Evolutionary conservation across 345 rosid genomes (phyloP), one percentile per base, ranked within the genome.

Genomic region (Hypericum androsaemum): DNA sequence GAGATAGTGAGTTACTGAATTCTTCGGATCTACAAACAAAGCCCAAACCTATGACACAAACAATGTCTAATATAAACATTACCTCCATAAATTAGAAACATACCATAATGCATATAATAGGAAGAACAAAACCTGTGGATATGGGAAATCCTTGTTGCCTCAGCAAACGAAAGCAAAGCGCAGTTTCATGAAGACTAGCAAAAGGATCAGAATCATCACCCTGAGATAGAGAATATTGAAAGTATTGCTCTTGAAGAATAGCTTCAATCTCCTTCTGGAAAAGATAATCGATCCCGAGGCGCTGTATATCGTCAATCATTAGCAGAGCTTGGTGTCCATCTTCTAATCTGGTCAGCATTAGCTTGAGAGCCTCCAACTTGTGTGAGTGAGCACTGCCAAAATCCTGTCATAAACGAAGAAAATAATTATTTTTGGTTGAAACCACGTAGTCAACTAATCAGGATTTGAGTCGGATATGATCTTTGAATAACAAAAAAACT

Each of bases 101-200:
- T 47, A 47, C 28, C 12, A 1, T 47, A 6, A 2, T 47, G 7
- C 6, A 8, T 47, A 12, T 12, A 0, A 9, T 15, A 35, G 57
- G 14, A 39, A 5, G 10, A 8, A 13, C 8, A 0, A 10, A 12
- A 77, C 76, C 75, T 52, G 64, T n/a, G 6, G 56, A 36, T 7
- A 65, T 52, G 8, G 13, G 0, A 44, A 59, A 54, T 5, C 70
- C 70, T 11, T 59, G 37, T 49, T 65, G 70, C 37, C 70, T 65
- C 50, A 65, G 32, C 1, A 65, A 44, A 41, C 70, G 57, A 43
- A 54, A 65, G 32, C 42, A 36, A 56, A 64, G 68, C 10, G 66
- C 32, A 22, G 32, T 4, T 22, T 22, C 32, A 22, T 22, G 32
- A 22, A 22, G 32, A 4, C 32, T 22, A 22, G 1, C 32, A 22